Evolutionary conservation across 2,329 filamentous ascomycete genomes (phyloP).

Genomic region (Leptosphaerulina australis): DNA sequence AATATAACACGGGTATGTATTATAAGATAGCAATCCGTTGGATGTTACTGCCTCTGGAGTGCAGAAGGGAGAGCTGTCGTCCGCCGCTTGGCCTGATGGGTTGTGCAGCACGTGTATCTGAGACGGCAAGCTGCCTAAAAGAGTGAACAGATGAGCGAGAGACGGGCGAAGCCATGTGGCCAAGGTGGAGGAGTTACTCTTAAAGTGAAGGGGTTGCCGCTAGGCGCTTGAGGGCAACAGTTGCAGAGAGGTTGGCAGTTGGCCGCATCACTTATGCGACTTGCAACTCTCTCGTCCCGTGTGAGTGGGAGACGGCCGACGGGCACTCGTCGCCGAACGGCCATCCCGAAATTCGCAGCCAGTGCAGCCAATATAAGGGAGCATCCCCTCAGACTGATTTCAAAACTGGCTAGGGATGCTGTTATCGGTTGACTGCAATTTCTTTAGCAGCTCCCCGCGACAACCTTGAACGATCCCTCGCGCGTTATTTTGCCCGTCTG

Average conservation of each 20-base stretch:
- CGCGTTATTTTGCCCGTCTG: too few relatives aligned
- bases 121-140: background rate
- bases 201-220: background rate
- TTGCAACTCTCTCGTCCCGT: too few relatives aligned
- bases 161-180: background rate
- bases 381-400: too few relatives aligned
- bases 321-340: background rate
- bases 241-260: background rate
- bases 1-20: background rate
- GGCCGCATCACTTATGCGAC: background rate
- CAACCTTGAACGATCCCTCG: too few relatives aligned
- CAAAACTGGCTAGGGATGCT: too few relatives aligned
- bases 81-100: background rate
- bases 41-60: background rate
- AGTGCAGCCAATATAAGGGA: conserved; percentile 1
- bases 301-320: background rate
- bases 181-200: background rate
- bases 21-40: background rate
- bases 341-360: background rate
- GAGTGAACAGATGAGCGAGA: background rate
- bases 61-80: background rate
- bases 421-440: background rate
- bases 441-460: background rate
- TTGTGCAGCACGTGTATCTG: background rate
- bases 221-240: background rate